phyloP scores from a whole-genome alignment of 2,329 filamentous ascomycete genomes.

The Exserohilum rostratum region DNA sequence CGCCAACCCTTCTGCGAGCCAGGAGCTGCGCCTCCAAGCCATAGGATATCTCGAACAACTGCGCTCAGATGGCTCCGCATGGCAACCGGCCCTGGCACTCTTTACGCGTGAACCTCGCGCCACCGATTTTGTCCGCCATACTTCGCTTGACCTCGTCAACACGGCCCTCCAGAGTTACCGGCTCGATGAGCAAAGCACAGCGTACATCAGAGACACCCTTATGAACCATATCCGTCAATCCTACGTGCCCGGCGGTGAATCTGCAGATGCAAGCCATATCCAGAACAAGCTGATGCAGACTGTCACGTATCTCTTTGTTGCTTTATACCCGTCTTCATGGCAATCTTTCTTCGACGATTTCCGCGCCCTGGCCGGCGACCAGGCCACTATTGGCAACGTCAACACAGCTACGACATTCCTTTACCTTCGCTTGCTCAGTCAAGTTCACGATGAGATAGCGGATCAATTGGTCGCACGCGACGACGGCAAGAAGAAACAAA shows the following conservation, averaged over 20 bases:
- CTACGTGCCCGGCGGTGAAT: slow-evolving; percentile 67
- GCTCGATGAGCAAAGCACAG: slow-evolving; percentile 74
- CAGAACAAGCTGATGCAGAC: slow-evolving; percentile 99
- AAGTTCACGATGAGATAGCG: slow-evolving; percentile 96
- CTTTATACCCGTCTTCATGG: slow-evolving; percentile 86
- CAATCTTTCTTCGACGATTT: slow-evolving; percentile 91
- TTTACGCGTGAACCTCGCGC: slow-evolving; percentile 79
- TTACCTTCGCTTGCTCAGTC: slow-evolving; percentile 85
- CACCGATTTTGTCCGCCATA: slow-evolving; percentile 84
- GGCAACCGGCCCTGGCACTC: slow-evolving; percentile 86
- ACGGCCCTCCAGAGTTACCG: slow-evolving; percentile 82
- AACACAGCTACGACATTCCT: slow-evolving; percentile 80
- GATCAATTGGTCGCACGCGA: slow-evolving; percentile 85
- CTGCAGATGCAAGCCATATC: slow-evolving; percentile 74
- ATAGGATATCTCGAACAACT: slow-evolving; percentile 80
- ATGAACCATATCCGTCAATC: slow-evolving; percentile 79
- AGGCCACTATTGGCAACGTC: slow-evolving; percentile 61
- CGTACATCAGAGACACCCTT: slow-evolving; percentile 79
- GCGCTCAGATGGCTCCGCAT: slow-evolving; percentile 80
- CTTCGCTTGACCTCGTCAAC: slow-evolving; percentile 91
- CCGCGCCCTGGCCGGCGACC: slow-evolving; percentile 72
- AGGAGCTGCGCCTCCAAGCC: slow-evolving; percentile 77
- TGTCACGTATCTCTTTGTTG: slow-evolving; percentile 89
- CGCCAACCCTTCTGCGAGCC: slow-evolving; percentile 79
- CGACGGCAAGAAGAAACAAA: slow-evolving; percentile 78